Base-by-base conservation (phyloP, 768 basidiomycete species). In the Podaxis sp. region DNA sequence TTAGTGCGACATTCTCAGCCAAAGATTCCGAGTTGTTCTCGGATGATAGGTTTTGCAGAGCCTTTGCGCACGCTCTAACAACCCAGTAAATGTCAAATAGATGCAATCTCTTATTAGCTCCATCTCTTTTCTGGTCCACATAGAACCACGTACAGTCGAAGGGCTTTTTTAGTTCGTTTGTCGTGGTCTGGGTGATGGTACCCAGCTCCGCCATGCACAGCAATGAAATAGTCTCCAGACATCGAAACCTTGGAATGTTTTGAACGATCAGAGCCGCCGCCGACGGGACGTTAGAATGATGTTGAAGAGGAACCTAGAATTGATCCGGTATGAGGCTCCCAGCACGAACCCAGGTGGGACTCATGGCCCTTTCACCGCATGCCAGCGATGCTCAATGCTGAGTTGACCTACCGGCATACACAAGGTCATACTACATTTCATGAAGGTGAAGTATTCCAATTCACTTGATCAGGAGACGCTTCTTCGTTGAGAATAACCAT, bases 171-270 rank as follows among this genome's bases (percentile, higher is more conserved):
- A 41, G 89, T 76, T 38, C 78, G 76, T 28, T 77, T 75, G 58
- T 90, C 87, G 15, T 77, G 73, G 0, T 71, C 65, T 51, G 69
- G 74, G 6, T 78, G 70, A 66, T 92, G 90, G n/a, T 77, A 72
- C 2, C 91, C 92, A 28, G 92, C 92, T 33, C 92, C 92, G 11
- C 88, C 91, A 66, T 94, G 92, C 11, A 90, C 88, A 2, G 84
- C 85, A 62, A 91, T 73, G 65, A 55, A 54, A 36, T 80, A 83
- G 50, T 72, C 70, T 41, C 46, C 33, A 57, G 66, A 56, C 69
- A 73, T 71, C n/a, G 33, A 51, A 24, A 58, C 37, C 13, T 40
- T 22, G 11, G 5, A 13, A 40, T 17, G 44, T 46, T 46, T 17
- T 17, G 44, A 46, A 46, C 4, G n/a, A 17, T 17, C 17, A 20